These are phyloP conservation scores for Ophiostoma sp. DNA, from an alignment of 2,329 filamentous ascomycete genomes.

Conservation along the genomic window DNA sequence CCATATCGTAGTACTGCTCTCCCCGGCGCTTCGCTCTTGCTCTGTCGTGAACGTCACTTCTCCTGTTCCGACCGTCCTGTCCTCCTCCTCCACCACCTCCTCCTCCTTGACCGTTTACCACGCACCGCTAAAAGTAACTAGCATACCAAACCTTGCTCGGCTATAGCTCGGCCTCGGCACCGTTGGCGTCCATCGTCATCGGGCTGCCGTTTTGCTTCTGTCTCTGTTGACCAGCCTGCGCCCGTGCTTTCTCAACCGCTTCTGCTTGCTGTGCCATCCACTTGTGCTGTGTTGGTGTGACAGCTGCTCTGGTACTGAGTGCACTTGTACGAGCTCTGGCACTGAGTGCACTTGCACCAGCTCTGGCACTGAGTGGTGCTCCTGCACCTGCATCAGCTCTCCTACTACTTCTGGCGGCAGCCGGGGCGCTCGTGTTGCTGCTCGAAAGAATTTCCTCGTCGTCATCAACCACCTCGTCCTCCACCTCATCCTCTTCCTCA, in stretches of 20 bases:
- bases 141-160: not conserved
- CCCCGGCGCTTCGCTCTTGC: not conserved
- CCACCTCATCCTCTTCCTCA: conserved; percentile 47
- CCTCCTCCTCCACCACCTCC: not conserved
- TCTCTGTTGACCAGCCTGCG: conserved; percentile 33
- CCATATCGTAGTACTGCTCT: not conserved
- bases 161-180: conserved; percentile 52
- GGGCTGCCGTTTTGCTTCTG: conserved; percentile 52
- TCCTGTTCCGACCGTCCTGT: not conserved
- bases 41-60: not conserved
- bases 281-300: too few species aligned
- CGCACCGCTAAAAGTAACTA: not conserved
- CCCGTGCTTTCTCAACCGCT: too few species aligned
- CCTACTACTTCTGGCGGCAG: not conserved
- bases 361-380: not conserved
- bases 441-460: conserved; percentile 46
- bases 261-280: conserved; percentile 4
- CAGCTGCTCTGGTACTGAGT: too few species aligned
- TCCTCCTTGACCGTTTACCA: not conserved
- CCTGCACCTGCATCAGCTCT: conserved; percentile 28
- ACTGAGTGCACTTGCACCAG: too few species aligned
- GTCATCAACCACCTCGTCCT: conserved; percentile 52
- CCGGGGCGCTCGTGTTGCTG: conserved; percentile 40
- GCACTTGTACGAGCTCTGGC: too few species aligned
- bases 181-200: conserved; percentile 51